Conservation (phyloP, 306 rosid species). For the Cucumis melo region DNA sequence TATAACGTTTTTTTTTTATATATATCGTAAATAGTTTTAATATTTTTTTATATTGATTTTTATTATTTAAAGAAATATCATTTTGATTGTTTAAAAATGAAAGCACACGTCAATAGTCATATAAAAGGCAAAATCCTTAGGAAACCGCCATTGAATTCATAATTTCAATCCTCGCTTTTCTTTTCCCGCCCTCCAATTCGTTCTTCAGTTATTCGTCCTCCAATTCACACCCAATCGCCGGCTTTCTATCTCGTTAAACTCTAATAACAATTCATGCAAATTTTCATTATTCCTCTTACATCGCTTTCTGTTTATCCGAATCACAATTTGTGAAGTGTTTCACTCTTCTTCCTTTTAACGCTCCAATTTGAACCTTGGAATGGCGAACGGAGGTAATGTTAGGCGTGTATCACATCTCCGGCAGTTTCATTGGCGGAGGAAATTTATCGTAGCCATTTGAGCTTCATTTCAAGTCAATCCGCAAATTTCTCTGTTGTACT, state of each 20-base stretch:
- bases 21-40: too few relatives aligned
- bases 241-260: not conserved
- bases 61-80: too few relatives aligned
- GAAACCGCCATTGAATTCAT: not conserved
- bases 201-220: not conserved
- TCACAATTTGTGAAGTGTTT: not conserved
- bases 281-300: not conserved
- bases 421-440: slow-evolving; percentile 60
- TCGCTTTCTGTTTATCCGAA: not conserved
- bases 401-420: slow-evolving; percentile 77
- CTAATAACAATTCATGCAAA: not conserved
- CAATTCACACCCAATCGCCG: not conserved
- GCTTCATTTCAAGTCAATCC: not conserved
- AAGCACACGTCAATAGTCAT: too few relatives aligned
- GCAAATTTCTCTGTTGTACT: not conserved
- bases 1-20: too few relatives aligned
- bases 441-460: slow-evolving; percentile 36
- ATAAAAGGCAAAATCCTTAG: not conserved
- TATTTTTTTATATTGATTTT: too few relatives aligned
- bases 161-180: not conserved
- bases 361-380: slow-evolving; percentile 12
- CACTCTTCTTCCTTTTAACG: not conserved
- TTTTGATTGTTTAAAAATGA: too few relatives aligned
- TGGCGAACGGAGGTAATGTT: slow-evolving; percentile 12
- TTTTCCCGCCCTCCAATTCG: not conserved